Percentiles rank a stretch among this genome's conserved stretches.
phyloP scores from a whole-genome alignment of 345 rosid species.

The Dipteronia sinensis region DNA sequence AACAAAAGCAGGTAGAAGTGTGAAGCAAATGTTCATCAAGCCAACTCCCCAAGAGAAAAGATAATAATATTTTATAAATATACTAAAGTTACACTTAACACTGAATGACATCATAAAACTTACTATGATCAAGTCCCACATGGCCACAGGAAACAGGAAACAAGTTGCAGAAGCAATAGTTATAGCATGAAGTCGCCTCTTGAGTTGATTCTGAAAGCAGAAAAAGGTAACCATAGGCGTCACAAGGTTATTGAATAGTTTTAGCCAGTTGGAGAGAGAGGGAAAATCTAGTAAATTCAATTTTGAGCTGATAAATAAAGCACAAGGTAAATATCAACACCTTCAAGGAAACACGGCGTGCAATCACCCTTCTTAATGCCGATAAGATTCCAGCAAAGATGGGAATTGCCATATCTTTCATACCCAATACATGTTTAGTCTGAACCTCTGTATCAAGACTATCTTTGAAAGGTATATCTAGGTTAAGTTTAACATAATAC shows the following conservation, averaged over 20 bases:
- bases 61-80: conserved; percentile 14
- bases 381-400: conserved; percentile 94
- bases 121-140: conserved; percentile 95
- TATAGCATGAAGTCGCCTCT: conserved; percentile 88
- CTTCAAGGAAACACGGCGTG: conserved; percentile 95
- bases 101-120: conserved; percentile 34
- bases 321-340: conserved; percentile 37
- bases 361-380: conserved; percentile 88
- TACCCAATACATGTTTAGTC: conserved; percentile 61
- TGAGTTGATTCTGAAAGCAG: conserved; percentile 71
- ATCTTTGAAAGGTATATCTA: conserved; percentile 60
- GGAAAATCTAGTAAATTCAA: background rate
- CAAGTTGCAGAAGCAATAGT: conserved; percentile 87
- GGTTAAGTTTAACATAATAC: conserved; percentile 58
- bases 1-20: conserved; percentile 17
- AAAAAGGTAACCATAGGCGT: conserved; percentile 10
- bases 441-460: conserved; percentile 41
- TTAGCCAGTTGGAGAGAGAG: background rate
- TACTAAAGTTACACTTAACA: conserved; percentile 2
- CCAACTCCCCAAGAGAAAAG: conserved; percentile 4
- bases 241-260: background rate
- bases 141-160: conserved; percentile 92
- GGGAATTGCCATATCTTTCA: conserved; percentile 77
- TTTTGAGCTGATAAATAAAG: conserved; percentile 7
- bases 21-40: conserved; percentile 19